Percentiles rank a stretch among this genome's conserved stretches.
These are phyloP conservation scores for Microcos paniculata DNA, from an alignment of 345 rosid genomes.

Conservation along the genomic window DNA sequence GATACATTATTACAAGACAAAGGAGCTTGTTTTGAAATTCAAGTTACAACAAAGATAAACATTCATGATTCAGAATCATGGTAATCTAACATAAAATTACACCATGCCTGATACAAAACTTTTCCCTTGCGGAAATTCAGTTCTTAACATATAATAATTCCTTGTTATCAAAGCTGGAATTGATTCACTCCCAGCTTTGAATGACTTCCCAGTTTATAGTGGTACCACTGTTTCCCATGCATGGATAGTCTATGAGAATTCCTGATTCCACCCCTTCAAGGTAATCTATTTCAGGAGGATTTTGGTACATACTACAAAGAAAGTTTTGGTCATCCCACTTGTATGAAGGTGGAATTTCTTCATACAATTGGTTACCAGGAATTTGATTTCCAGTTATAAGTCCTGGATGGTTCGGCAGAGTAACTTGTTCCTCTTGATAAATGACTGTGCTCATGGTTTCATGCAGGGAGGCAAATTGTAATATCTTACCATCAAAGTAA, in stretches of 20 bases:
- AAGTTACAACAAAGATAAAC: no score
- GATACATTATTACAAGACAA: background rate
- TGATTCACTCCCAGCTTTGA: background rate
- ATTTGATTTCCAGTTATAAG: constrained; percentile 23
- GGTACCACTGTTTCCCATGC: constrained; percentile 26
- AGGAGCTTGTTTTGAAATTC: no score
- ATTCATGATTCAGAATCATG: no score
- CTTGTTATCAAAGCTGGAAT: no score
- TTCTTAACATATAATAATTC: no score
- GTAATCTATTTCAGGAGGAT: constrained; percentile 23
- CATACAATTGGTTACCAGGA: constrained; percentile 23
- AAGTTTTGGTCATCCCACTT: constrained; percentile 36
- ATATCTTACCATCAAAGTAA: constrained; percentile 18
- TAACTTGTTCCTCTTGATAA: constrained; percentile 36
- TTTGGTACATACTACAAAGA: constrained; percentile 24
- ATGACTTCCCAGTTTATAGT: background rate
- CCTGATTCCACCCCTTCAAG: constrained; percentile 43
- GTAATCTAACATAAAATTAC: no score
- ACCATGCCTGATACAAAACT: no score
- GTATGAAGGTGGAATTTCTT: constrained; percentile 18
- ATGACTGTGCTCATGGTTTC: constrained; percentile 32
- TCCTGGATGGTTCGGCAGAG: constrained; percentile 26
- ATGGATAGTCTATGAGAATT: constrained; percentile 29
- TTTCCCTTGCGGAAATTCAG: no score
- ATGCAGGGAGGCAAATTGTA: constrained; percentile 25